Evolutionary conservation across 1,284 basidiomycete species (phyloP).

Genomic region (Cutaneotrichosporon daszewskae): DNA sequence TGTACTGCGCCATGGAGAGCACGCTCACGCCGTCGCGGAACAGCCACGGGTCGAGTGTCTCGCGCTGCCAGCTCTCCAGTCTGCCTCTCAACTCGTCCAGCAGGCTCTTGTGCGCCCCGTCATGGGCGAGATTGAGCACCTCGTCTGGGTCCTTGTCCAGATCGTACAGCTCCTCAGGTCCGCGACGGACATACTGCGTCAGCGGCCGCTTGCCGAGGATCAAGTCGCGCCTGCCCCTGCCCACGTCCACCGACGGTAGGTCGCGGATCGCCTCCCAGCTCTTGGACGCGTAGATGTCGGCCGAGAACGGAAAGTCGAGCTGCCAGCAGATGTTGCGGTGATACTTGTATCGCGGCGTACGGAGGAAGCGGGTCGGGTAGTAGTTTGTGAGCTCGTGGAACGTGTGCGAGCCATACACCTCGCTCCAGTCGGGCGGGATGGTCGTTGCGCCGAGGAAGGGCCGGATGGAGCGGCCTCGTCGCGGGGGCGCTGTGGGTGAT

Average conservation of each 20-base stretch:
- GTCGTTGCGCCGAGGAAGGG: slow-evolving; percentile 7
- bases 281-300: slow-evolving; percentile 21
- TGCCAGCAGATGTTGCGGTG: slow-evolving; percentile 26
- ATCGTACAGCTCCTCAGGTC: slow-evolving; percentile 23
- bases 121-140: slow-evolving; percentile 18
- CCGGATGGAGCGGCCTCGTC: slow-evolving; percentile 18
- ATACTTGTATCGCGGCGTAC: slow-evolving; percentile 20
- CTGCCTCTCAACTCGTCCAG: slow-evolving; percentile 7
- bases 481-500: slow-evolving; percentile 2
- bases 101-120: slow-evolving; percentile 5
- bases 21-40: slow-evolving; percentile 14
- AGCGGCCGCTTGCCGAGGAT: slow-evolving; percentile 17
- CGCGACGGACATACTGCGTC: slow-evolving; percentile 15
- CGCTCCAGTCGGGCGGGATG: slow-evolving; percentile 10
- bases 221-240: background rate
- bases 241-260: background rate
- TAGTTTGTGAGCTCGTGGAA: slow-evolving; percentile 26
- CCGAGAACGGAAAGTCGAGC: slow-evolving; percentile 24
- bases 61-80: slow-evolving; percentile 21
- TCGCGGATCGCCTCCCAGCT: slow-evolving; percentile 21
- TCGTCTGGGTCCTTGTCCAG: slow-evolving; percentile 21
- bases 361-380: slow-evolving; percentile 21
- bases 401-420: slow-evolving; percentile 25
- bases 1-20: background rate
- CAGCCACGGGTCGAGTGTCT: slow-evolving; percentile 20